Evolutionary conservation across 495 filamentous ascomycete genomes (phyloP).

Genomic region (Physcia stellaris): DNA sequence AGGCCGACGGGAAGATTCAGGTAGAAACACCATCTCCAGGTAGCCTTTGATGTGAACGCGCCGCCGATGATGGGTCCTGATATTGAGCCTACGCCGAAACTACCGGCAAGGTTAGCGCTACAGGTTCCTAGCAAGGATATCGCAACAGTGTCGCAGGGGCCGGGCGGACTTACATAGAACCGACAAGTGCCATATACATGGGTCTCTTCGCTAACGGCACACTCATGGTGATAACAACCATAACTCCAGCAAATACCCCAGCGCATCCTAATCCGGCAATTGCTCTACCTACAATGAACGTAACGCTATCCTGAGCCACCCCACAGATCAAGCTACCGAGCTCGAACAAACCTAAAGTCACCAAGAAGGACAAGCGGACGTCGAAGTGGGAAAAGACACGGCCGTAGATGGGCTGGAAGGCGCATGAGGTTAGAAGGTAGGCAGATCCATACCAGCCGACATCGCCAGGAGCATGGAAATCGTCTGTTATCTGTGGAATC

Average conservation of each 20-base stretch:
- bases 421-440: constrained; percentile 4
- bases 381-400: constrained; percentile 22
- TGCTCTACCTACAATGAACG: constrained; percentile 59
- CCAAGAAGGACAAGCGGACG: constrained; percentile 24
- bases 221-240: constrained; percentile 2
- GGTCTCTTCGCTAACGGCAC: constrained; percentile 25
- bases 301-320: constrained; percentile 44
- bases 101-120: too few species aligned
- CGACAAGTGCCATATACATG: constrained; percentile 28
- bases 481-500: constrained; percentile 5
- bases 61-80: constrained; percentile 44
- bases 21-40: constrained; percentile 71
- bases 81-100: constrained; percentile 38
- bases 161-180: too few species aligned
- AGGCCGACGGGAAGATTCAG: constrained; percentile 37
- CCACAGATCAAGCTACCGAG: constrained; percentile 54
- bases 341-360: too few species aligned
- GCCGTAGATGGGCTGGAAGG: constrained; percentile 15
- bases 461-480: constrained; percentile 5
- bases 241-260: constrained; percentile 24
- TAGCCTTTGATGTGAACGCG: constrained; percentile 35
- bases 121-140: too few species aligned
- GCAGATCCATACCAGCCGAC: constrained; percentile 9
- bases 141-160: too few species aligned
- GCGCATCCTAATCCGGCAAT: constrained; percentile 55